Base-by-base conservation (phyloP, 2,329 filamentous ascomycete species). In the Colletotrichum theobromicola region DNA sequence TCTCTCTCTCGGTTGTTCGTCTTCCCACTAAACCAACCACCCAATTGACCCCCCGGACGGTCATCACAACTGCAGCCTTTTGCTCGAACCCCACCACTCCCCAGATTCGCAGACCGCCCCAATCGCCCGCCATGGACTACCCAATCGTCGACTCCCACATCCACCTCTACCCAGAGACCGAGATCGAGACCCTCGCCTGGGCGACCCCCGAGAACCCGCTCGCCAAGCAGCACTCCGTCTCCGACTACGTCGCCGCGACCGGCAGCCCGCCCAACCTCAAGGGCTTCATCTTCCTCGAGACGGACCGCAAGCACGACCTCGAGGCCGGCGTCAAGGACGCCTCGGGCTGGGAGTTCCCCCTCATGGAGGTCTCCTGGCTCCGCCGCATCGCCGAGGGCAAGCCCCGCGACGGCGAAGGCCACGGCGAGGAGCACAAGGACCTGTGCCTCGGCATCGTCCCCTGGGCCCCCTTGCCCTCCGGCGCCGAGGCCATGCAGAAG, bases 121-220 rank as follows among this genome's bases (percentile, higher is more conserved):
- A 53, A 50, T n/a, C 66, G 73, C 60, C 70, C 58, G 55, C 21
- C 67, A 81, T 70, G 76, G 81, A 87, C 79, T 85, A 89, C 82
- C 90, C 88, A 79, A 93, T 98, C 81, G 91, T 98, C 83, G 96
- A 98, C 87, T 93, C 95, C 50, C 96, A 98, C 87, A 93, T 98
- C 84, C 96, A 98, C 86, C 92, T 98, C 80, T 98, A 92, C 87
- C 94, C 95, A 58, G 84, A 87, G 60, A 89, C 90, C 67, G 94
- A 96, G 79, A 81, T 94, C 67, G 81, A 88, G 69, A 89, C 90
- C 50, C 90, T 97, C 76, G 85, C 90, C 72, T 98, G 95, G 95
- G 90, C 91, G 85, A 88, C 83, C 5, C 85, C 90, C 7, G 85
- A 87, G 61, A 84, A 89, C 80, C 88, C 91, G 6, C 87, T 97